Conservation (phyloP, 2,329 filamentous ascomycete genomes). For the Colletotrichum truncatum region DNA sequence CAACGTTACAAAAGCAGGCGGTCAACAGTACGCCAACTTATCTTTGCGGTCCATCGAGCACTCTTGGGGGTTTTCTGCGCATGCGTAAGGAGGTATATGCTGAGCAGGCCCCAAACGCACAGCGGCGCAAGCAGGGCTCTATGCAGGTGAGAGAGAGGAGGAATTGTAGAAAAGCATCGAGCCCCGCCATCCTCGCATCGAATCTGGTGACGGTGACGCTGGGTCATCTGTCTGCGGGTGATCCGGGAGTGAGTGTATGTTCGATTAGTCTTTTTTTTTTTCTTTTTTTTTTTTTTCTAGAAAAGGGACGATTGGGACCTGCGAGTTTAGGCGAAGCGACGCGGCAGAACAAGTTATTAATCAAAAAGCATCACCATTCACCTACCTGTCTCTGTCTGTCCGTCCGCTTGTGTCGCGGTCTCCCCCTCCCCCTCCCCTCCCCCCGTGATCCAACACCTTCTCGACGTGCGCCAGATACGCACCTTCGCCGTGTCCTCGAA, state of each 20-base stretch:
- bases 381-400: background rate
- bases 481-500: background rate
- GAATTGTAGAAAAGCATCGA: too few species aligned
- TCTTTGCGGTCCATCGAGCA: too few species aligned
- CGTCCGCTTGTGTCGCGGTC: background rate
- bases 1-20: background rate
- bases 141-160: background rate
- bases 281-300: too few species aligned
- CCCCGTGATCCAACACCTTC: background rate
- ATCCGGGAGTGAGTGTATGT: too few species aligned
- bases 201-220: too few species aligned
- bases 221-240: too few species aligned
- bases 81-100: background rate
- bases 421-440: background rate
- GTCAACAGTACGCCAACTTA: background rate
- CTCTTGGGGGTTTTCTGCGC: background rate
- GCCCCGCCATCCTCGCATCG: background rate
- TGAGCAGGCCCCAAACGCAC: background rate
- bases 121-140: background rate
- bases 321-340: background rate
- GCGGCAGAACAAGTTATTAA: background rate
- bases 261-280: too few species aligned
- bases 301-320: too few species aligned
- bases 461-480: conserved; percentile 13
- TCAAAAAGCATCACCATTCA: background rate